Percentiles rank a stretch among this genome's conserved stretches.
phyloP scores from a whole-genome alignment of 768 basidiomycete species.

The Suillus subluteus region DNA sequence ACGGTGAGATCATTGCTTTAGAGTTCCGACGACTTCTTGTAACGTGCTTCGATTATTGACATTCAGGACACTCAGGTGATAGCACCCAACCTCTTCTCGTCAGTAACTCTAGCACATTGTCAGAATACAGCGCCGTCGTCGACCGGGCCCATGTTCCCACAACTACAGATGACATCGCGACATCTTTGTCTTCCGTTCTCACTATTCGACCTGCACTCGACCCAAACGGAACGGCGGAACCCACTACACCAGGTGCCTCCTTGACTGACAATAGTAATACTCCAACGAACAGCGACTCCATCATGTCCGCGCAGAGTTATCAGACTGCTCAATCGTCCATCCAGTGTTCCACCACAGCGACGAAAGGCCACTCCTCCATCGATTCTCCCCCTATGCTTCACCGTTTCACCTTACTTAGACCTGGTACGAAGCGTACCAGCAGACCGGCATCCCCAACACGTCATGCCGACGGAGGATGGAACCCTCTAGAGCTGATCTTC shows the following conservation, averaged over 20 bases:
- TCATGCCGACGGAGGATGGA: conserved; percentile 55
- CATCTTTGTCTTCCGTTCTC: conserved; percentile 71
- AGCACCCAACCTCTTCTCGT: conserved; percentile 62
- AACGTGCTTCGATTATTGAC: conserved; percentile 10
- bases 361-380: conserved; percentile 77
- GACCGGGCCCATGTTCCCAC: conserved; percentile 53
- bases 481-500: conserved; percentile 79
- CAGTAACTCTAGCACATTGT: conserved; percentile 45
- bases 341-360: conserved; percentile 64
- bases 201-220: conserved; percentile 64
- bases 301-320: conserved; percentile 63
- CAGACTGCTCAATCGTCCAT: conserved; percentile 59
- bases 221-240: conserved; percentile 48
- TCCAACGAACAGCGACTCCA: conserved; percentile 47
- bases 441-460: conserved; percentile 33
- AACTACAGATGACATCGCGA: conserved; percentile 43
- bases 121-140: conserved; percentile 74
- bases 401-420: conserved; percentile 86
- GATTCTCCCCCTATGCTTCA: conserved; percentile 65
- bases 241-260: conserved; percentile 42
- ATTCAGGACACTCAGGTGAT: conserved; percentile 39
- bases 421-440: conserved; percentile 62
- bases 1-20: conserved; percentile 23
- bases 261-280: conserved; percentile 36
- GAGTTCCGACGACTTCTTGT: conserved; percentile 17